Evolutionary conservation across 176 grass and related monocot genomes (phyloP).

Genomic region (Pontederia paniculata): DNA sequence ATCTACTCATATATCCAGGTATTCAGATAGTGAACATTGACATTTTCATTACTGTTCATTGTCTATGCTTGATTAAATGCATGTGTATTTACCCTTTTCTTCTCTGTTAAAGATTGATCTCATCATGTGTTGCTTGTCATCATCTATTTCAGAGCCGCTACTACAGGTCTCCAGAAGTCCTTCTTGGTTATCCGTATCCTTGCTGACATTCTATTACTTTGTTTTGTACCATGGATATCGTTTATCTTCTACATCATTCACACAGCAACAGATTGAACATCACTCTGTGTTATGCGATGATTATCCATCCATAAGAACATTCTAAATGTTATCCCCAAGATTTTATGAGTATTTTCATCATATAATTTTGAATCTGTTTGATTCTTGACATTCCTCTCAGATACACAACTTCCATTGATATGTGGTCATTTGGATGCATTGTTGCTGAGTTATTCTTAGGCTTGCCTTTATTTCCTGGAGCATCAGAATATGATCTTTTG

Average conservation of each 20-base stretch:
- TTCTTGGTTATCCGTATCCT: constrained; percentile 99
- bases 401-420: constrained; percentile 95
- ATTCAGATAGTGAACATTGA: neutral
- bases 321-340: neutral
- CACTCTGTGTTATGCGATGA: neutral
- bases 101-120: constrained; percentile 13
- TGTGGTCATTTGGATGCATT: constrained; percentile 98
- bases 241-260: neutral
- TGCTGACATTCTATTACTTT: constrained; percentile 17
- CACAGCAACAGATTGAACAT: neutral
- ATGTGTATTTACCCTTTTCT: neutral
- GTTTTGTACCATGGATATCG: neutral
- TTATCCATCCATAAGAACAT: neutral
- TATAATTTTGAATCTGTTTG: neutral
- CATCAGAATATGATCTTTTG: constrained; percentile 93
- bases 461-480: constrained; percentile 90
- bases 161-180: constrained; percentile 95
- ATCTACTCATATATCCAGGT: constrained; percentile 99
- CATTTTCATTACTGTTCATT: constrained; percentile 15
- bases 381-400: constrained; percentile 54
- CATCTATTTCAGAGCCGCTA: constrained; percentile 85
- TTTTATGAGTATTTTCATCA: neutral
- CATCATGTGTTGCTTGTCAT: constrained; percentile 28
- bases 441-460: constrained; percentile 91
- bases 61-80: neutral